Evolutionary conservation across 805 yeast genomes (phyloP), one percentile per base, ranked within the genome.

Genomic region (Candida vartiovaarae): DNA sequence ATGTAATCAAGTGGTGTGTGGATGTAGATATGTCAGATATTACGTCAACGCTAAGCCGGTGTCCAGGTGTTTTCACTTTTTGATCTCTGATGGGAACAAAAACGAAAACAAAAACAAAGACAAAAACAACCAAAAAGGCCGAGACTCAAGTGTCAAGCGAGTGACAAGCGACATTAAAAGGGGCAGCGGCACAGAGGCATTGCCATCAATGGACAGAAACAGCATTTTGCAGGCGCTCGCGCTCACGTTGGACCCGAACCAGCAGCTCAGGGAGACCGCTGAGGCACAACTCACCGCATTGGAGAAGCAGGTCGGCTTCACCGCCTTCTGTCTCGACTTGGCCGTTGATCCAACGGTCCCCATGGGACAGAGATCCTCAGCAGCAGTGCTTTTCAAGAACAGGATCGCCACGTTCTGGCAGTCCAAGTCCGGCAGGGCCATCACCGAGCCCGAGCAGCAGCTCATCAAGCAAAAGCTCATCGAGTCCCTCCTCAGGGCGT

Each of bases 371-470:
- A 70, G 78, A 46, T 65, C 75, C 47, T 82, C 86, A 9, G 72
- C 83, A 5, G 81, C 84, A 0, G 82, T 84, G 5, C 82, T 76
- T 57, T 76, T 82, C 61, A 84, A 84, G 57, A 84, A 84, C 59
- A 69, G 76, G 44, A 66, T 83, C 30, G 70, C 70, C 34, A 65
- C 71, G 34, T 67, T 71, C 42, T 82, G 90, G 89, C 62, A 63
- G 25, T 55, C 50, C 35, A 39, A 54, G 3, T 46, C 50, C 9
- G 64, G 55, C 9, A 56, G 55, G 35, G 61, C 59, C 5, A 66
- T 74, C 37, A 53, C 50, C 11, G 44, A 49, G 1, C 69, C 72
- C 35, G 90, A 83, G 56, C 77, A 74, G 47, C 76, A 75, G 9
- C 62, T 72, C 11, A 68, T 84, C 48, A 77, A 74, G 50, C 77